Conservation (phyloP, 345 rosid species). For the Salix purpurea region DNA sequence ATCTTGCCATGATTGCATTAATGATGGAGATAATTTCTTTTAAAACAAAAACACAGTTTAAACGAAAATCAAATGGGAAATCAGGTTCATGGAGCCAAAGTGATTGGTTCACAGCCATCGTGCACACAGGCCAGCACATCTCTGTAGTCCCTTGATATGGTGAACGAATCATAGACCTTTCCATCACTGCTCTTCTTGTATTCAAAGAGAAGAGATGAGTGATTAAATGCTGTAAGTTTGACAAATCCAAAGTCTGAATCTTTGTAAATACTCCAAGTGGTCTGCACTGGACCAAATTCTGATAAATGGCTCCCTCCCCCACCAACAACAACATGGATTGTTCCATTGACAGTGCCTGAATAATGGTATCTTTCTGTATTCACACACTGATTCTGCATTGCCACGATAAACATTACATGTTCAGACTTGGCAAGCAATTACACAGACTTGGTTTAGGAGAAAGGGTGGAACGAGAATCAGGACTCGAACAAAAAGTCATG, state of each 20-base stretch:
- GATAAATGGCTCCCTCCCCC: conserved; percentile 72
- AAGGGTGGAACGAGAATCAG: too few relatives aligned
- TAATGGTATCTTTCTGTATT: conserved; percentile 45
- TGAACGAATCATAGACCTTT: conserved; percentile 69
- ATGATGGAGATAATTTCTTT: too few relatives aligned
- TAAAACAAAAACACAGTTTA: too few relatives aligned
- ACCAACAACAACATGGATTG: conserved; percentile 85
- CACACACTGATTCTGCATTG: conserved; percentile 65
- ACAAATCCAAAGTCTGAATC: conserved; percentile 77
- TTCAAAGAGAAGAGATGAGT: conserved; percentile 71
- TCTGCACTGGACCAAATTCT: conserved; percentile 35
- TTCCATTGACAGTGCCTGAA: conserved; percentile 62
- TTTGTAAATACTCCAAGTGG: conserved; percentile 68
- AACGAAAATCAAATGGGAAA: too few relatives aligned
- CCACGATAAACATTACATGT: conserved; percentile 1
- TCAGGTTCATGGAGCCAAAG: conserved; percentile 47
- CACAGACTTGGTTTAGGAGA: too few relatives aligned
- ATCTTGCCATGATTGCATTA: too few relatives aligned
- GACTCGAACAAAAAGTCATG: too few relatives aligned
- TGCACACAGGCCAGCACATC: conserved; percentile 76
- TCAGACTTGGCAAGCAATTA: too few relatives aligned
- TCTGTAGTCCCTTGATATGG: conserved; percentile 74
- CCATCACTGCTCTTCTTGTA: conserved; percentile 83
- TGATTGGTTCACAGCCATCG: conserved; percentile 62
- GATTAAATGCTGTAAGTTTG: conserved; percentile 71